phyloP scores from a whole-genome alignment of 169 alveolate genomes.

The Plasmodium falciparum region DNA sequence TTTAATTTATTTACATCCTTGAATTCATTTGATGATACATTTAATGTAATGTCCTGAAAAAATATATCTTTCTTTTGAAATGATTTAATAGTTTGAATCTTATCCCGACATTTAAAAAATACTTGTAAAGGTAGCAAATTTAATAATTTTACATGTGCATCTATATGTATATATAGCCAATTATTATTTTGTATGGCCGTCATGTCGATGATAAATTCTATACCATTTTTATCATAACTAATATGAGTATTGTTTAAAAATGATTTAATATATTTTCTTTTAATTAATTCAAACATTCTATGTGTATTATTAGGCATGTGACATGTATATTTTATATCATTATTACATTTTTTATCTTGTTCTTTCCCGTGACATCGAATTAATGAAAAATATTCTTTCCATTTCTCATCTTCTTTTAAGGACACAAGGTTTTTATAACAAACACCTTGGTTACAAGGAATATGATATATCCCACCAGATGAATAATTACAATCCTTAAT shows the following conservation, averaged over 20 bases:
- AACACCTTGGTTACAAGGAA: no score
- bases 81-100: background rate
- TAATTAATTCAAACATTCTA: background rate
- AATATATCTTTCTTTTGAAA: constrained; percentile 13
- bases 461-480: no score
- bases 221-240: background rate
- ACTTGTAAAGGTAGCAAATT: constrained; percentile 31
- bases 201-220: background rate
- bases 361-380: no score
- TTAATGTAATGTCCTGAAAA: background rate
- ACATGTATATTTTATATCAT: background rate
- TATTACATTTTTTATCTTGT: background rate
- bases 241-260: constrained; percentile 18
- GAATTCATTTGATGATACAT: background rate
- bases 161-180: constrained; percentile 16
- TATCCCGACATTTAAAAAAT: background rate
- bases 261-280: constrained; percentile 18
- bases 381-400: no score
- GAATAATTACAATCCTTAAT: no score
- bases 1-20: constrained; percentile 9
- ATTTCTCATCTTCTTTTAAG: no score
- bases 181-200: constrained; percentile 1
- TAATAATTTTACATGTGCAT: background rate
- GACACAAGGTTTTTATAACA: no score
- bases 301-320: background rate